These are phyloP conservation scores for Blumeriella jaapii DNA, from an alignment of 2,329 filamentous ascomycete genomes.

Conservation along the genomic window DNA sequence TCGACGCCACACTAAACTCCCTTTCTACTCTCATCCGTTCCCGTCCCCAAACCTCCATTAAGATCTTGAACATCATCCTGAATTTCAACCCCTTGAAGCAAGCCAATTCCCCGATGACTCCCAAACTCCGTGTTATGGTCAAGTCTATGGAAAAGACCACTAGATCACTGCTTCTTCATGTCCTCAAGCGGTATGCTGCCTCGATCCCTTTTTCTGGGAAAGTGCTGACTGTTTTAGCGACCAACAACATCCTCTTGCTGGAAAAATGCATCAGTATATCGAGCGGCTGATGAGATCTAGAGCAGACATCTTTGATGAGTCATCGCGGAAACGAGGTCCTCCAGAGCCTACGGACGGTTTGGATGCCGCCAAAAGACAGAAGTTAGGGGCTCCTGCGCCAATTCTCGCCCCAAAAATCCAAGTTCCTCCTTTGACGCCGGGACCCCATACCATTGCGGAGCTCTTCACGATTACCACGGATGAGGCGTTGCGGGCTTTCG, in stretches of 20 bases:
- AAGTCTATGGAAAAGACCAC: slow-evolving; percentile 94
- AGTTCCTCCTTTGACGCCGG: slow-evolving; percentile 59
- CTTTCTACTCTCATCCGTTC: slow-evolving; percentile 73
- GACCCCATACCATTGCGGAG: slow-evolving; percentile 68
- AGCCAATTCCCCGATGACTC: slow-evolving; percentile 64
- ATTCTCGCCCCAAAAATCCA: slow-evolving; percentile 15
- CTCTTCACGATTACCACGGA: slow-evolving; percentile 79
- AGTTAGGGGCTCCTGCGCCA: slow-evolving; percentile 43
- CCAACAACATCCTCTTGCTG: slow-evolving; percentile 62
- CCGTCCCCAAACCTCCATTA: slow-evolving; percentile 68
- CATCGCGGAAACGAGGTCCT: slow-evolving; percentile 63
- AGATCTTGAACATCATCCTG: slow-evolving; percentile 74
- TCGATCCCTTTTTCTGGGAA: slow-evolving; percentile 2
- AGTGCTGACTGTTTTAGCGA: slow-evolving; percentile 44
- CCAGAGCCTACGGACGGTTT: slow-evolving; percentile 59
- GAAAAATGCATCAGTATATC: slow-evolving; percentile 76
- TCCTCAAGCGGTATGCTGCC: slow-evolving; percentile 57
- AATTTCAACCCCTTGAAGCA: slow-evolving; percentile 86
- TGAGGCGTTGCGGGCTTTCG: slow-evolving; percentile 62
- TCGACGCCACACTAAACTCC: slow-evolving; percentile 86
- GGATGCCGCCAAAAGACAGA: slow-evolving; percentile 73
- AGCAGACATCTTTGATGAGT: slow-evolving; percentile 69
- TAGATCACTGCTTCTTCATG: slow-evolving; percentile 69
- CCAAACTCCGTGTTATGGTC: slow-evolving; percentile 69
- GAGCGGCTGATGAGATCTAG: slow-evolving; percentile 72